A percentile compares a stretch with the other conserved stretches of the same genome.
phyloP scores from a whole-genome alignment of 1,284 basidiomycete species.

The Takashimella tepidaria region DNA sequence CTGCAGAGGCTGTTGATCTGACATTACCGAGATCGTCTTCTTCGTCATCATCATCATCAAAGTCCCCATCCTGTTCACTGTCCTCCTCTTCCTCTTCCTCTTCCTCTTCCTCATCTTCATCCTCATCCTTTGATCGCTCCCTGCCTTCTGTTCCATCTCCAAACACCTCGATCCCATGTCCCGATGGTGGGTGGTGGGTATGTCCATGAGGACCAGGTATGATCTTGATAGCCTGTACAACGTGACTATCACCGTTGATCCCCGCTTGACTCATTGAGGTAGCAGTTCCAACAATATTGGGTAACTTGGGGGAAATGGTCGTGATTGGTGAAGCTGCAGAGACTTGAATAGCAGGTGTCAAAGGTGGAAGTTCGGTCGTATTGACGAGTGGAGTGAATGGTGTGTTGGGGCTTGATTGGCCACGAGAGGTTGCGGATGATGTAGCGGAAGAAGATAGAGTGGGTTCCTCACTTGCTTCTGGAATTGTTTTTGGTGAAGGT shows the following conservation, averaged over 20 bases:
- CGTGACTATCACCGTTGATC: constrained; percentile 9
- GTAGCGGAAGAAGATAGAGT: constrained; percentile 4
- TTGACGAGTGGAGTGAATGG: constrained; percentile 11
- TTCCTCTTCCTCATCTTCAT: constrained; percentile 19
- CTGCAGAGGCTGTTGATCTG: constrained; percentile 34
- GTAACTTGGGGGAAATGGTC: background rate
- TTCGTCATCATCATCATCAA: constrained; percentile 39
- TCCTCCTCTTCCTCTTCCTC: constrained; percentile 25
- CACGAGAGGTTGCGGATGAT: constrained; percentile 1
- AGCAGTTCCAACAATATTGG: background rate
- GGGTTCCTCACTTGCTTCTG: background rate
- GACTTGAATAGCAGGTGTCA: constrained; percentile 4
- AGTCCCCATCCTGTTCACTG: constrained; percentile 33
- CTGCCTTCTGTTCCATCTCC: background rate
- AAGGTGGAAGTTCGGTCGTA: constrained; percentile 7
- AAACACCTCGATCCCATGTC: constrained; percentile 8
- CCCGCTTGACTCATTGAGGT: background rate
- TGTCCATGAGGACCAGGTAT: constrained; percentile 5
- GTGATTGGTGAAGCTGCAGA: background rate
- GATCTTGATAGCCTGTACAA: constrained; percentile 14
- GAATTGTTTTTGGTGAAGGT: background rate
- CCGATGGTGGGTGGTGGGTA: constrained; percentile 2
- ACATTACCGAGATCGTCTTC: constrained; percentile 19
- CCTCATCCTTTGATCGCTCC: constrained; percentile 9
- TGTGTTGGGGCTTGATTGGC: background rate